Evolutionary conservation across 768 basidiomycete genomes (phyloP), one percentile per base, ranked within the genome.

Genomic region (Inosperma sp.): DNA sequence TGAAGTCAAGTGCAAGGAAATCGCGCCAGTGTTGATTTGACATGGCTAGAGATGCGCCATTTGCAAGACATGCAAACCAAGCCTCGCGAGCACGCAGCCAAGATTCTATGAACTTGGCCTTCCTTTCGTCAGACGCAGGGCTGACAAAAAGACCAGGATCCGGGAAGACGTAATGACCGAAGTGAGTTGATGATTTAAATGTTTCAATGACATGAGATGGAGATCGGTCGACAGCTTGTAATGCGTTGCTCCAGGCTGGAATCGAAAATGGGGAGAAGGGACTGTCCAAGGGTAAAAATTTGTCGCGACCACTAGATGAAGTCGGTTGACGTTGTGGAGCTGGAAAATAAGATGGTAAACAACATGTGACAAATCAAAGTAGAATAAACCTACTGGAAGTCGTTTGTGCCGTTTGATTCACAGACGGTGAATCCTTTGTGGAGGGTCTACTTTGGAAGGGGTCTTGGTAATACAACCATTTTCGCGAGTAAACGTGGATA

Each of bases 21-120:
- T 49, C 25, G 7, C 48, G 25, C 48, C 48, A 49, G 7, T 49
- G 48, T n/a, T 49, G 36, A 10, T 27, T 39, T 9, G 35, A 14
- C 48, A 49, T 7, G 12, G 48, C 17, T 19, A 17, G n/a, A n/a
- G n/a, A n/a, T n/a, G n/a, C n/a, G n/a, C 26, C 48, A 23, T 36
- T 7, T 22, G 26, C 27, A 10, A 29, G 9, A n/a, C 36, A 21
- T 30, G 8, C n/a, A 16, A 49, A 25, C 48, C 48, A 49, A 13
- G 17, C 29, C 1, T 12, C 5, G 2, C 48, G 37, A 30, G 14
- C 9, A 21, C 22, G 37, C 4, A 49, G 37, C 48, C 48, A 49
- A 17, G 48, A 27, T 17, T 22, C 40, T 2, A 49, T 27, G 10
- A 26, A 40, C 25, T 22, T 37, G 17, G 37, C 37, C 19, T 31